Conservation (phyloP, 2,329 filamentous ascomycete genomes). For the Gaeumannomyces sp. region DNA sequence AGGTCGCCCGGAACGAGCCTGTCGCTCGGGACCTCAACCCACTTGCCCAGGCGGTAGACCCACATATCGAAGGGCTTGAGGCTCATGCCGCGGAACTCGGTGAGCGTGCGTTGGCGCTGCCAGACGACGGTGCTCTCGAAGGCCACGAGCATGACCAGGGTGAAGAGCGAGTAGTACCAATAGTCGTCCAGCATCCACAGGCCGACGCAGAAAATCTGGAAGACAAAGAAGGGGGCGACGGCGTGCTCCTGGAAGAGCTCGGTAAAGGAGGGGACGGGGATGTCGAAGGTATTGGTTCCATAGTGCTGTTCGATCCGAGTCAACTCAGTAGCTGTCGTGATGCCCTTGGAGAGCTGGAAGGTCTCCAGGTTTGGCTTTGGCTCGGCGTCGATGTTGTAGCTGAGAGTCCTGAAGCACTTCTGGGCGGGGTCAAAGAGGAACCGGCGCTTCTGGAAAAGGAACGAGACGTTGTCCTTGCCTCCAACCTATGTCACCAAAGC, state of each 20-base stretch:
- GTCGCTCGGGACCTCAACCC: slow-evolving; percentile 85
- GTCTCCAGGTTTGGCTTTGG: slow-evolving; percentile 71
- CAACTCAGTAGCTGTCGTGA: slow-evolving; percentile 68
- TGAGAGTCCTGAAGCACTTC: slow-evolving; percentile 73
- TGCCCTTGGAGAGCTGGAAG: slow-evolving; percentile 76
- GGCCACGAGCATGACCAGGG: slow-evolving; percentile 93
- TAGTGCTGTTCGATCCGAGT: slow-evolving; percentile 84
- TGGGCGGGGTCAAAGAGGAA: slow-evolving; percentile 75
- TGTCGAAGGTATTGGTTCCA: slow-evolving; percentile 93
- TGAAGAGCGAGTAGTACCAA: slow-evolving; percentile 99
- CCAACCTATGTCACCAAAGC: slow-evolving; percentile 42
- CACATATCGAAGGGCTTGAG: slow-evolving; percentile 97
- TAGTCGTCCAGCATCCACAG: slow-evolving; percentile 99
- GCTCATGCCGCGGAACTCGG: slow-evolving; percentile 97
- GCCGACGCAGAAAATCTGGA: slow-evolving; percentile 97
- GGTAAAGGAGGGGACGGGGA: slow-evolving; percentile 89
- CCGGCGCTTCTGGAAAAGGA: slow-evolving; percentile 95
- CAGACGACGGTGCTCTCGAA: slow-evolving; percentile 99
- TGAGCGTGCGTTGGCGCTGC: slow-evolving; percentile 94
- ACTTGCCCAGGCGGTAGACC: slow-evolving; percentile 81
- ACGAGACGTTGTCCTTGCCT: slow-evolving; percentile 72
- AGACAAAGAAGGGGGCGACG: slow-evolving; percentile 97
- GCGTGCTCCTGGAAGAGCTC: slow-evolving; percentile 98
- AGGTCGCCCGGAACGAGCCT: slow-evolving; percentile 89
- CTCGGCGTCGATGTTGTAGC: slow-evolving; percentile 77